Evolutionary conservation across 2,329 filamentous ascomycete genomes (phyloP), one percentile per base, ranked within the genome.

Genomic region (Nemania sp.): DNA sequence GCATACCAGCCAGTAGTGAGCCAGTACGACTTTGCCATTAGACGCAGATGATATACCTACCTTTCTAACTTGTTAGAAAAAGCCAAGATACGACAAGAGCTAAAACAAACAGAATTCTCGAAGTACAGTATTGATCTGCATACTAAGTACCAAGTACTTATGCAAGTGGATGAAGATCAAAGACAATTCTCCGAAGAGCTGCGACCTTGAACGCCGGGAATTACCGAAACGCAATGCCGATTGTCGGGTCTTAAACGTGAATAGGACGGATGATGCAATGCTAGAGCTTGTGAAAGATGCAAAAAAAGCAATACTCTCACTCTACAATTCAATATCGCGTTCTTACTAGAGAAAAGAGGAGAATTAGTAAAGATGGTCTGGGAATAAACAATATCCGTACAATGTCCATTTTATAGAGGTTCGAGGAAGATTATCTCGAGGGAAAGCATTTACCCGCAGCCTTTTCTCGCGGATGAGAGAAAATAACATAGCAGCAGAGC

Each of bases 361-460:
- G 15, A 45, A 47, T 24, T 26, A 18, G 38, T 49, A 41, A 0
- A 1, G 35, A 43, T 59, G 13, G 47, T 29, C 15, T 53, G 26
- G 13, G 35, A 49, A 24, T 13, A 22, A 38, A 60, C 24, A 51
- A 5, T 6, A 49, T 49, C 20, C 49, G 11, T 4, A 47, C 35
- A 18, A 54, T 20, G 7, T 45, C 8, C n/a, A 20, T 20, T 24
- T 26, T 13, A 26, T 35, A 35, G 13, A 52, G 54, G 22, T 52
- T 64, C 22, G 10, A 35, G 51, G 18, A 49, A 35, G 43, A 15
- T 41, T 38, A 20, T 38, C 20, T 49, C 43, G 43, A 60, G 65
- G 65, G 60, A 64, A 64, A 67, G 65, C 55, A 56, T 61, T 64
- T 67, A 67, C 38, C 64, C 64, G 58, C 59, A 8, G 29, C 24